Base-by-base conservation (phyloP, 2,329 filamentous ascomycete species). In the Arthrobotrys iridis region DNA sequence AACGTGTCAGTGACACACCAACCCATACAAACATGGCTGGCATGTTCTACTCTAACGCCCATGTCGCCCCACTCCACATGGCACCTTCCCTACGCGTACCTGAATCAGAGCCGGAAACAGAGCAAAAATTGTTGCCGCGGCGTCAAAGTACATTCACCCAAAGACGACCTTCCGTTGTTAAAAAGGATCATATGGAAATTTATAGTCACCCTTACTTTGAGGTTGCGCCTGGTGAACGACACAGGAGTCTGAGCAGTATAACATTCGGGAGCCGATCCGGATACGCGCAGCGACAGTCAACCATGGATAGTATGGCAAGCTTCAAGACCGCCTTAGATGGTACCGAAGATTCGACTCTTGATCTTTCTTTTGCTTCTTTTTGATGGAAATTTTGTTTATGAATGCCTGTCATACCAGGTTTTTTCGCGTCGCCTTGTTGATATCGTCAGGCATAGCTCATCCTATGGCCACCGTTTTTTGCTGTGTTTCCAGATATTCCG, bases 181-280 rank as follows among this genome's bases (percentile, higher is more conserved):
- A 46, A 33, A 66, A 67, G 13, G 70, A 74, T 18, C 70, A 74
- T 26, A 55, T 74, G 45, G 62, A 67, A 11, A 74, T 74, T 1
- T 74, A 67, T 43, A 67, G 35, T 11, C 70, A 74, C 37, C 70
- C 70, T 40, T 74, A 74, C n/a, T 74, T 74, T 28, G 70, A 66
- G 26, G 70, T 74, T 35, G 70, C 62, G 18, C 70, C 70, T 0
- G 20, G 4, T 15, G 70, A 74, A 35, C 30, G 62, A 24, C 70
- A 74, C 33, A 52, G 22, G 11, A 74, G 70, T 48, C 24, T 74
- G 15, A 74, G 70, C 28, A 66, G 52, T 46, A n/a, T 67, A 18
- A 66, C 30, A n/a, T 45, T 57, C 40, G 62, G 35, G 33, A 67
- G n/a, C 15, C 41, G 55, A 33, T 40, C 62, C 4, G 20, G 22